Evolutionary conservation across 306 rosid genomes (phyloP), one percentile per base, ranked within the genome.

Genomic region (Cicer judaicum): DNA sequence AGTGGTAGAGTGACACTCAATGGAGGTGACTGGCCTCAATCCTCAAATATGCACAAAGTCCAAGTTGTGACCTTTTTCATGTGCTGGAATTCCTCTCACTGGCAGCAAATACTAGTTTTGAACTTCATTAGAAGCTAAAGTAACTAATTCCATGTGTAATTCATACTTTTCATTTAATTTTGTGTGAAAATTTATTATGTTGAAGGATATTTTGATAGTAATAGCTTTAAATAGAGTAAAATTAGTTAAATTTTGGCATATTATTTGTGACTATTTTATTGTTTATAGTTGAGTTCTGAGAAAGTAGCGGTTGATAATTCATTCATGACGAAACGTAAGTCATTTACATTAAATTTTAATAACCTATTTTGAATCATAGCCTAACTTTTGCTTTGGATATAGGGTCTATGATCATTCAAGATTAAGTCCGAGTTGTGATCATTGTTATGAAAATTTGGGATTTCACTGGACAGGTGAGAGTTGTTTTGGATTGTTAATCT

Each of bases 71-170:
- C 52, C 10, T 62, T 61, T 75, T 48, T 29, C 36, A 29, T 29
- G 41, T 16, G 18, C 18, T 47, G 49, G 70, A 9, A 67, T 15
- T 59, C 29, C 53, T 50, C 46, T 65, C 53, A 64, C 44, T 50
- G 2, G 12, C 43, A 40, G 52, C 72, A 16, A 63, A 16, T 7
- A 11, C 18, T 36, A 16, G 36, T 29, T 29, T 4, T 4, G 36
- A 5, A 29, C 36, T 29, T 29, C 36, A 29, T 29, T 29, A 29
- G 5, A 29, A 29, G 36, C 36, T 0, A 4, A 29, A 29, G 36
- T 29, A 29, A 29, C 36, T 29, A 29, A 24, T 29, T 29, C 5
- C 36, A 29, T 29, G 36, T 29, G 4, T 3, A 29, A 3, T 3
- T 29, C 36, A 1, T 29, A 29, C 36, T 29, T 29, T 4, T 29